phyloP scores from a whole-genome alignment of 1,284 basidiomycete genomes.

The Malassezia globosa region DNA sequence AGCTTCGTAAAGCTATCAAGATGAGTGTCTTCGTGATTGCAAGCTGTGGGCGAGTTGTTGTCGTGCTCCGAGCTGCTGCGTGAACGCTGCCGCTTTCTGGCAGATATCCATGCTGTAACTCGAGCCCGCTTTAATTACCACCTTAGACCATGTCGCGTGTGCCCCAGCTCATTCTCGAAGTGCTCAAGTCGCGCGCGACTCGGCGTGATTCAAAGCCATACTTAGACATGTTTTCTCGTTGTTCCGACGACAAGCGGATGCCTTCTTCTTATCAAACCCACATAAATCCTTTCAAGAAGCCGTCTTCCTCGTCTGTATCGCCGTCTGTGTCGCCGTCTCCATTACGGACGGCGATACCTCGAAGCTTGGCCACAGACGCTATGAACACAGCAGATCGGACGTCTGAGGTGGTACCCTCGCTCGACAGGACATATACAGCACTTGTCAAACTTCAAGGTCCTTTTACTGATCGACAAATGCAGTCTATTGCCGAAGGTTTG shows the following conservation, averaged over 20 bases:
- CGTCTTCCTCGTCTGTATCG: slow-evolving; percentile 4
- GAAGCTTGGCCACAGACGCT: slow-evolving; percentile 10
- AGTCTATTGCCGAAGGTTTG: slow-evolving; percentile 83
- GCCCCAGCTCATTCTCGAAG: slow-evolving; percentile 91
- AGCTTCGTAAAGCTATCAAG: no score
- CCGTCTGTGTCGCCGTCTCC: background rate
- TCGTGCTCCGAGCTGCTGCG: no score
- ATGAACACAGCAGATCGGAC: slow-evolving; percentile 19
- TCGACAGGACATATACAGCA: slow-evolving; percentile 57
- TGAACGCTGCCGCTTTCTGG: no score
- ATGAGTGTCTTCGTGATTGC: no score
- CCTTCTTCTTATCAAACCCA: slow-evolving; percentile 13
- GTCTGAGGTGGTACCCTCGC: slow-evolving; percentile 5
- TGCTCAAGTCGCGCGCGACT: slow-evolving; percentile 85
- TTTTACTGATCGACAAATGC: slow-evolving; percentile 85
- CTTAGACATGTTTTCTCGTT: slow-evolving; percentile 65
- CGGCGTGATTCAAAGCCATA: slow-evolving; percentile 79
- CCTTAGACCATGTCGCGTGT: slow-evolving; percentile 30
- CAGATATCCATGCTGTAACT: no score
- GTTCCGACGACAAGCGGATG: no score
- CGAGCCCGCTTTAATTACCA: no score
- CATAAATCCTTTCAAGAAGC: no score
- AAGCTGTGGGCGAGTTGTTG: no score
- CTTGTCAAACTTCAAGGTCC: slow-evolving; percentile 96
- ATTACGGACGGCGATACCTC: slow-evolving; percentile 7